Evolutionary conservation across 2,329 filamentous ascomycete species (phyloP).

Genomic region (Clonostachys solani): DNA sequence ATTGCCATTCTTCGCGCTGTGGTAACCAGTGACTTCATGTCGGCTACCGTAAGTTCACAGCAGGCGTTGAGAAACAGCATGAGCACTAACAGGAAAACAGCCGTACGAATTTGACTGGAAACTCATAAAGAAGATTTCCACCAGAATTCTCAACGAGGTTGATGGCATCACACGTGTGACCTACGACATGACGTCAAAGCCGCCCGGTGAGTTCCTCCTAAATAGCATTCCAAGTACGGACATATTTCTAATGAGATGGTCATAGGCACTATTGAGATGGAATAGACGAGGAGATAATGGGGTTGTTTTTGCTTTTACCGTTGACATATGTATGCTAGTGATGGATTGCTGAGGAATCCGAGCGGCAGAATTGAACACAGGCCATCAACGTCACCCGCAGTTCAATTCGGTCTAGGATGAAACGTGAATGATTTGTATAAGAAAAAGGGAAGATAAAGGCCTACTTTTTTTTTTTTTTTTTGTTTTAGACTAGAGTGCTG

Average conservation of each 20-base stretch:
- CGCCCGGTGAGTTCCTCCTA: slow-evolving; percentile 32
- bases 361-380: too few relatives aligned
- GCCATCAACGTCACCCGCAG: too few relatives aligned
- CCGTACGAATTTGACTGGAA: slow-evolving; percentile 39
- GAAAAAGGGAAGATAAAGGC: too few relatives aligned
- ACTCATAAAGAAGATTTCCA: slow-evolving; percentile 60
- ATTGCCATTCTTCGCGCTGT: slow-evolving; percentile 37
- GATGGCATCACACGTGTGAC: slow-evolving; percentile 67
- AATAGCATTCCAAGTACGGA: neutral
- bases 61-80: slow-evolving; percentile 62
- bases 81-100: slow-evolving; percentile 61
- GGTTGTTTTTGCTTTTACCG: too few relatives aligned
- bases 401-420: too few relatives aligned
- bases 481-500: too few relatives aligned
- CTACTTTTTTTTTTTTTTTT: too few relatives aligned
- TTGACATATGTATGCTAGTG: too few relatives aligned
- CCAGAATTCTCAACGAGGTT: slow-evolving; percentile 42
- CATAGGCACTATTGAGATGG: slow-evolving; percentile 71
- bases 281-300: slow-evolving; percentile 34
- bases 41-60: slow-evolving; percentile 33
- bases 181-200: slow-evolving; percentile 48
- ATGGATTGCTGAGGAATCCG: too few relatives aligned
- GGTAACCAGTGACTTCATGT: slow-evolving; percentile 56
- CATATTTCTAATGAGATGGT: slow-evolving; percentile 45
- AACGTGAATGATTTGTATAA: too few relatives aligned